Evolutionary conservation across 345 rosid species (phyloP), one percentile per base, ranked within the genome.

Genomic region (Euclidium syriacum): DNA sequence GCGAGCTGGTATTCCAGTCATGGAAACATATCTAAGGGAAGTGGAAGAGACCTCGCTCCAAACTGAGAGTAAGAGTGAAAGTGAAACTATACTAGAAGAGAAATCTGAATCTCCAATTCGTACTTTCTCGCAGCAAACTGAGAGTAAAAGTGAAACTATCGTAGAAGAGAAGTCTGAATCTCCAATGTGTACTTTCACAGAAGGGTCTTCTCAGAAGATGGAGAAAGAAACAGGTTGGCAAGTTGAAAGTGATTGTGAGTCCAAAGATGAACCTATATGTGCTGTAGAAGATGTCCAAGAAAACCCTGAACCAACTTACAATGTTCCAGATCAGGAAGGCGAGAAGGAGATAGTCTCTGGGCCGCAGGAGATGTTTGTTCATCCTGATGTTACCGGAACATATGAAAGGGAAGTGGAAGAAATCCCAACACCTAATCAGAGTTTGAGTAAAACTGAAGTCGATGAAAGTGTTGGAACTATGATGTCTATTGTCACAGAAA

Each of bases 31-130:
- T 51, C 55, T 67, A 59, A 73, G 56, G 40, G 77, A 65, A 18
- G 60, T 40, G 71, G 64, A 79, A 71, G 75, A 59, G 73, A 62
- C 67, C 44, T 55, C 55, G 19, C 70, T 66, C 53, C 76, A 72
- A 22, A 66, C 65, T 38, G 82, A 73, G 61, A 70, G 49, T 38
- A 41, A 39, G 27, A 27, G 16, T 26, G 33, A 56, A 57, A 50
- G 20, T 47, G 57, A 64, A 25, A 36, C n/a, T n/a, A n/a, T n/a
- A n/a, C n/a, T 24, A 12, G 55, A 57, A 32, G 75, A 64, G 48
- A 41, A 64, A 16, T 18, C 39, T 57, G 75, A 56, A 49, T 71
- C 65, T 36, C 40, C 42, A 40, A 30, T 18, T 20, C 40, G 60
- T 33, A 40, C 58, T 56, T 40, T 22, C 52, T 55, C 55, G 19